Evolutionary conservation across 2,329 filamentous ascomycete genomes (phyloP), one percentile per base, ranked within the genome.

Genomic region (Botrytis fragariae): DNA sequence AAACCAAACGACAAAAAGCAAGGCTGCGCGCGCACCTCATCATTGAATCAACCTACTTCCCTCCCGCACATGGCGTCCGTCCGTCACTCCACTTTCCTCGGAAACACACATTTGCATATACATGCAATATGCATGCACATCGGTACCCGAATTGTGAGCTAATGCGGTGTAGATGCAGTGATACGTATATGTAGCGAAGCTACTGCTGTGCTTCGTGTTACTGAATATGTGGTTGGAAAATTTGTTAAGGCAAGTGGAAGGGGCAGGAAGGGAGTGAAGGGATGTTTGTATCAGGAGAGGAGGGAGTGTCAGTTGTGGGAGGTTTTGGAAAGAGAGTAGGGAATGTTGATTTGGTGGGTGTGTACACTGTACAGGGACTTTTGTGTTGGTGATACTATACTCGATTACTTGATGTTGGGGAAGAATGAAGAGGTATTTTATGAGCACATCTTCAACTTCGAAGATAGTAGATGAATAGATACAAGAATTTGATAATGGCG

Each of bases 11-110:
- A 32, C 39, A n/a, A 20, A 63, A 44, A 63, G 4, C 3, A 39
- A 62, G 60, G 37, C 60, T 62, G 6, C 29, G 18, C 12, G n/a
- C n/a, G 44, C 48, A 54, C 4, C 7, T 68, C 25, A 57, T 44
- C 14, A 35, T 42, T 37, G 16, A 5, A 7, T 22, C 25, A 42
- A n/a, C 61, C 16, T 22, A 7, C 39, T 22, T 44, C 45, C 48
- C 39, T 68, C 65, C 65, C 65, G 65, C 65, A 68, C 37, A 68
- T 68, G 65, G 35, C 65, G 9, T 57, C 65, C n/a, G 48, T 29
- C 59, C 59, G 59, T 39, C 25, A 25, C 48, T 68, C 35, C 65
- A 16, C 48, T 68, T 51, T 68, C 25, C 12, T 12, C 65, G 48
- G 65, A 7, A 22, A 35, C 9, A 32, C 4, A 25, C 45, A 42